Conservation (phyloP, 2,329 filamentous ascomycete genomes). For the Xylariales sp. region DNA sequence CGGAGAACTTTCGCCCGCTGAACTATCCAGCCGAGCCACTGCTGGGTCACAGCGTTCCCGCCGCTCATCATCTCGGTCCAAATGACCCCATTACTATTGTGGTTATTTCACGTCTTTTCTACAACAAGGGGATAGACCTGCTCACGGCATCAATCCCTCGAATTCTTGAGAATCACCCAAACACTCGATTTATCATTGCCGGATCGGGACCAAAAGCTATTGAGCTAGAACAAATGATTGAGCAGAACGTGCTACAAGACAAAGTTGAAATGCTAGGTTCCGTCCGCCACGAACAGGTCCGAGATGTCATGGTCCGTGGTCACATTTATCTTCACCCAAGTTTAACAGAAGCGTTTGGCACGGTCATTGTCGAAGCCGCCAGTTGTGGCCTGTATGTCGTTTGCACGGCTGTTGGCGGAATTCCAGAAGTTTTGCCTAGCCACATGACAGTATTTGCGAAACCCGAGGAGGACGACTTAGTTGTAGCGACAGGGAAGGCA, state of each 20-base stretch:
- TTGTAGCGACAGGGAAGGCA: slow-evolving; percentile 81
- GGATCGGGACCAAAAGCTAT: slow-evolving; percentile 96
- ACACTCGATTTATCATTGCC: slow-evolving; percentile 94
- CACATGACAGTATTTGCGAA: slow-evolving; percentile 98
- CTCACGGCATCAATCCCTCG: slow-evolving; percentile 94
- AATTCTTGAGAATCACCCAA: slow-evolving; percentile 82
- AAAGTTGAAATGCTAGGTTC: slow-evolving; percentile 89
- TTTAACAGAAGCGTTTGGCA: slow-evolving; percentile 94
- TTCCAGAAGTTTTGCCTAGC: slow-evolving; percentile 89
- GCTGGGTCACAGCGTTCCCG: slow-evolving; percentile 41
- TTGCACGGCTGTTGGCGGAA: slow-evolving; percentile 92
- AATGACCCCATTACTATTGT: slow-evolving; percentile 92
- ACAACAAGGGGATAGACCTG: slow-evolving; percentile 97
- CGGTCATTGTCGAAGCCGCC: slow-evolving; percentile 94
- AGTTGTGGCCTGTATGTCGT: slow-evolving; percentile 96
- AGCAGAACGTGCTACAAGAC: slow-evolving; percentile 89
- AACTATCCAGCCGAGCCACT: slow-evolving; percentile 34
- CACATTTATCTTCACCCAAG: slow-evolving; percentile 96
- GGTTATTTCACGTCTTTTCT: slow-evolving; percentile 94
- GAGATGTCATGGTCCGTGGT: slow-evolving; percentile 94
- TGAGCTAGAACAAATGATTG: slow-evolving; percentile 96
- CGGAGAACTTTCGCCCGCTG: slow-evolving; percentile 86
- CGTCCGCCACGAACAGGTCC: slow-evolving; percentile 91
- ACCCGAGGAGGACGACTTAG: slow-evolving; percentile 92
- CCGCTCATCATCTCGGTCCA: slow-evolving; percentile 68